Percentiles rank a stretch among this genome's conserved stretches.
These are phyloP conservation scores for Chytridium lagenaria DNA, from an alignment of 371 early-diverging fungal genomes.

Conservation along the genomic window DNA sequence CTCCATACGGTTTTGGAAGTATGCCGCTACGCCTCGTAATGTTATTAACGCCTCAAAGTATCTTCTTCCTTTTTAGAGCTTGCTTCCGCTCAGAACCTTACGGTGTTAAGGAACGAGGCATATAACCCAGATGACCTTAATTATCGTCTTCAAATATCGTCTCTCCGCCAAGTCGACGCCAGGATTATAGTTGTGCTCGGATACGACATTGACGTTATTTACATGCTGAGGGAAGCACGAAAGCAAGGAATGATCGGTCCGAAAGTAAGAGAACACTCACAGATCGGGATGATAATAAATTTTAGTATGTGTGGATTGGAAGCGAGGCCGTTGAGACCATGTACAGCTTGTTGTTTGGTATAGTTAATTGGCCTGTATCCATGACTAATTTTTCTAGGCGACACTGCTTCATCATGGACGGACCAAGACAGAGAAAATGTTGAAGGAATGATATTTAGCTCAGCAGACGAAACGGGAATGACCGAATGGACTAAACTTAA, in stretches of 20 bases:
- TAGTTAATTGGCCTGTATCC: not conserved
- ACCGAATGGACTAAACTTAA: not conserved
- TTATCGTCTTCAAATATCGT: not conserved
- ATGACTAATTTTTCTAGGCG: slow-evolving; percentile 5
- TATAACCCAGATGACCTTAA: slow-evolving; percentile 6
- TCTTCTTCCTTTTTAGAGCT: slow-evolving; percentile 4
- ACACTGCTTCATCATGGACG: not conserved
- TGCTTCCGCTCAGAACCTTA: not conserved
- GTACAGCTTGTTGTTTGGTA: slow-evolving; percentile 4
- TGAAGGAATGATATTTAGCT: slow-evolving; percentile 11
- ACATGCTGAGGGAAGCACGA: slow-evolving; percentile 10
- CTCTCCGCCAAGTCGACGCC: slow-evolving; percentile 7
- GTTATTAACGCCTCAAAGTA: not conserved
- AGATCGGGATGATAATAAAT: not conserved
- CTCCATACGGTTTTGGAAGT: slow-evolving; percentile 20
- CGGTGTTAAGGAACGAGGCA: slow-evolving; percentile 11
- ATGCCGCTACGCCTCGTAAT: not conserved
- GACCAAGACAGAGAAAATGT: slow-evolving; percentile 15
- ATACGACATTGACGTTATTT: slow-evolving; percentile 14
- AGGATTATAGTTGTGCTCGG: slow-evolving; percentile 4
- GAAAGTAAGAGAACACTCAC: not conserved
- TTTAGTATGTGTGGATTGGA: slow-evolving; percentile 19
- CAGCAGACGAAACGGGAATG: not conserved
- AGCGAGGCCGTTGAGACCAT: not conserved
- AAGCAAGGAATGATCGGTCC: slow-evolving; percentile 22